Conservation (phyloP, 2,329 filamentous ascomycete genomes). For the Penicillium sp. region DNA sequence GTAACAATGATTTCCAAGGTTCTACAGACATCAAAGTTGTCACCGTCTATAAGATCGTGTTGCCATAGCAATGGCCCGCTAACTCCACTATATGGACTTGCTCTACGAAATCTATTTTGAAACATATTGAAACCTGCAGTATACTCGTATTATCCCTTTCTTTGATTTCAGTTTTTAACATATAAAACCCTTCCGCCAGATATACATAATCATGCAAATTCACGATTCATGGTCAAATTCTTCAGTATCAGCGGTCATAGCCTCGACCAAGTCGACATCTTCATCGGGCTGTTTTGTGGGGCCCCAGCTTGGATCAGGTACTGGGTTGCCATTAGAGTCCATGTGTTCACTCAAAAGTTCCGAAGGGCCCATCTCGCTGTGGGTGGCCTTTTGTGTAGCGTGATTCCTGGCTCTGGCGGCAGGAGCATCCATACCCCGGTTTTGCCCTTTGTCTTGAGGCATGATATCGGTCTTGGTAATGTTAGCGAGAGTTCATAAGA, state of each 20-base stretch:
- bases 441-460: neutral
- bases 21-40: neutral
- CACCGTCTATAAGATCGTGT: neutral
- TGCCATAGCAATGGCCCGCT: neutral
- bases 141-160: neutral
- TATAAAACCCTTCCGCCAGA: too few relatives aligned
- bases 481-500: neutral
- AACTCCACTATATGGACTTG: neutral
- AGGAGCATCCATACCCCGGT: neutral
- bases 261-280: constrained; percentile 30
- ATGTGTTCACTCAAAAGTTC: constrained; percentile 32
- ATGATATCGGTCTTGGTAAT: neutral
- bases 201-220: too few relatives aligned
- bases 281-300: constrained; percentile 14
- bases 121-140: neutral
- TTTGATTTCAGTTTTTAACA: too few relatives aligned
- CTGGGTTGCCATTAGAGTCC: constrained; percentile 32
- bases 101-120: neutral
- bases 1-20: neutral
- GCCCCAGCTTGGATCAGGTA: constrained; percentile 28
- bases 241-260: constrained; percentile 29
- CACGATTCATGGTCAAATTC: constrained; percentile 5
- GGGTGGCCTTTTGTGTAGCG: constrained; percentile 5
- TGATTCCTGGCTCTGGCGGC: neutral
- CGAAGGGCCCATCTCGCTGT: constrained; percentile 25